Base-by-base conservation (phyloP, 2,329 filamentous ascomycete genomes). In the Harringtonia aguacate region DNA sequence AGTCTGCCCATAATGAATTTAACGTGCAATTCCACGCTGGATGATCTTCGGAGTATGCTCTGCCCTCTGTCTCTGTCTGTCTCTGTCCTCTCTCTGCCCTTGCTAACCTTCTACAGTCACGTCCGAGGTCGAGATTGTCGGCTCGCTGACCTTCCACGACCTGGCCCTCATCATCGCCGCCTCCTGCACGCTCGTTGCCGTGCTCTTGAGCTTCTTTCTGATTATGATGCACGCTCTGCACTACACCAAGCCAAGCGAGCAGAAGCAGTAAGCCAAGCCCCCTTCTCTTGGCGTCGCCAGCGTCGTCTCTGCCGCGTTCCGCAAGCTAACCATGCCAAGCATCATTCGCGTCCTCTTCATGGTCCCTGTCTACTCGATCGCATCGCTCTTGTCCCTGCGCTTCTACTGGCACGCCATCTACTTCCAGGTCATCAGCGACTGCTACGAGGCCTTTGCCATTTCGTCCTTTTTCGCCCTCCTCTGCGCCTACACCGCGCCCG, bases 301-400 rank as follows among this genome's bases (percentile, higher is more conserved):
- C 18, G n/a, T n/a, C n/a, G n/a, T n/a, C n/a, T n/a, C n/a, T n/a
- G n/a, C n/a, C n/a, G n/a, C n/a, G n/a, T n/a, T n/a, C n/a, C n/a
- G n/a, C n/a, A n/a, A n/a, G 20, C 39, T 42, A 13, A 39, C 45
- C 39, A 30, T 39, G n/a, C n/a, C 39, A 53, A 86, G 80, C 58
- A 88, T 92, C 55, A 89, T 94, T 54, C 84, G 87, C 39, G 90
- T 94, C 52, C 73, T 94, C 22, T 81, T 89, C 60, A 90, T 94
- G 85, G 77, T 94, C 40, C 87, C 87, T 33, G 70, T 94, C 48
- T 94, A 94, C 61, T 72, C 82, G 41, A 68, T 79, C 33, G 80
- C 87, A 18, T 80, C 84, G 29, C 85, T 85, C 57, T 71, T 90
- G 31, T 80, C 79, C 47, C 77, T 86, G 53, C 70, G 74, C 52